These are phyloP conservation scores for Camellia sinensis DNA, from an alignment of 148 eudicot species.

Conservation along the genomic window DNA sequence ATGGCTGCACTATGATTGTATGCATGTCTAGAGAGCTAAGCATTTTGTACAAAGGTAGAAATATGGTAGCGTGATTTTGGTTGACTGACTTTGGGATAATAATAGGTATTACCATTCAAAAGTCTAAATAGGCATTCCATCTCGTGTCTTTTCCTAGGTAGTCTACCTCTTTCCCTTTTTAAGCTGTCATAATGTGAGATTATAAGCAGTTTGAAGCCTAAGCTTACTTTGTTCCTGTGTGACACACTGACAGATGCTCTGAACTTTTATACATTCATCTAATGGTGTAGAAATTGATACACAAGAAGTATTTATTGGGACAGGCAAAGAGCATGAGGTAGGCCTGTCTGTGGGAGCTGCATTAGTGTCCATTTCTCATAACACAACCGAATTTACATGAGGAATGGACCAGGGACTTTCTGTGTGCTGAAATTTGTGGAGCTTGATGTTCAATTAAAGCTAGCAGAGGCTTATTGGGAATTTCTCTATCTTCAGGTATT, in stretches of 20 bases:
- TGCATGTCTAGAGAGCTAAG: no score
- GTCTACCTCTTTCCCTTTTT: no score
- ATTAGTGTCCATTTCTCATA: not conserved
- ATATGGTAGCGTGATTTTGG: no score
- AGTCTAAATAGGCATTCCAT: no score
- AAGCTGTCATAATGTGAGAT: no score
- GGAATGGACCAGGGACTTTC: constrained; percentile 5
- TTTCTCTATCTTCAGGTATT: constrained; percentile 20
- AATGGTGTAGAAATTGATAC: not conserved
- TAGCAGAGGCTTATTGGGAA: not conserved
- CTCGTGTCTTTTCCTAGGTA: no score
- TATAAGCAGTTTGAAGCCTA: no score
- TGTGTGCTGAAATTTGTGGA: constrained; percentile 11
- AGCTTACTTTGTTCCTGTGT: no score
- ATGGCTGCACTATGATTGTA: no score
- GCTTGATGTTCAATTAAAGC: not conserved
- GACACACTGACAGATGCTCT: not conserved
- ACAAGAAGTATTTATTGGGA: not conserved
- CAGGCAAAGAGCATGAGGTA: not conserved
- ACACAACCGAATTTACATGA: not conserved
- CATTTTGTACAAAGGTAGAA: no score
- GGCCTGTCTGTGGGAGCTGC: not conserved
- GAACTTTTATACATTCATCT: not conserved
- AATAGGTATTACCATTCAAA: no score
- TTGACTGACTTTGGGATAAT: no score